Conservation (phyloP, 148 eudicot genomes). For the Drosera capensis region DNA sequence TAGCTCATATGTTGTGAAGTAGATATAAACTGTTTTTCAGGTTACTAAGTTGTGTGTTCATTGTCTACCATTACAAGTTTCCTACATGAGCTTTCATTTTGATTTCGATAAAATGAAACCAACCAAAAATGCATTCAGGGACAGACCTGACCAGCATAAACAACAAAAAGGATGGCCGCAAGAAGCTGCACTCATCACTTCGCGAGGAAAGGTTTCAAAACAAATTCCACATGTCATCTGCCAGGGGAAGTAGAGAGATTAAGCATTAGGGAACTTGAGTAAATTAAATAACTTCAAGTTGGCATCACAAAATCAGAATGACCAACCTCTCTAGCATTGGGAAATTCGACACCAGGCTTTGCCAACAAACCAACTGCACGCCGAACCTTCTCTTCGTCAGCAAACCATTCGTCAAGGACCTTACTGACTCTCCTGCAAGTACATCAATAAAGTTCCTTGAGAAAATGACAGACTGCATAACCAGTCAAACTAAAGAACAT, state of each 20-base stretch:
- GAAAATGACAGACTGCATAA: constrained; percentile 1
- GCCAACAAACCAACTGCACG: constrained; percentile 54
- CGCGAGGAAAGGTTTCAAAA: constrained; percentile 48
- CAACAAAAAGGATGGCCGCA: constrained; percentile 82
- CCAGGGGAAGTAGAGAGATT: no score
- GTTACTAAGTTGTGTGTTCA: no score
- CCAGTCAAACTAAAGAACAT: no score
- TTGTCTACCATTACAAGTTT: no score
- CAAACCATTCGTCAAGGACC: constrained; percentile 90
- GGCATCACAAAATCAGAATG: background rate
- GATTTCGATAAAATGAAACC: no score
- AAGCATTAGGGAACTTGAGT: no score
- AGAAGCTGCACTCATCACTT: constrained; percentile 43
- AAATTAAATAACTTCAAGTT: no score
- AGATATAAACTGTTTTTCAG: no score
- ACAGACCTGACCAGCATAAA: constrained; percentile 72
- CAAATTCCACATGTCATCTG: constrained; percentile 83
- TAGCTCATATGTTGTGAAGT: no score
- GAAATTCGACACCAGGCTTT: constrained; percentile 25
- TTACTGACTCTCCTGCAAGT: constrained; percentile 66
- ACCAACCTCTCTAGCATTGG: constrained; percentile 41
- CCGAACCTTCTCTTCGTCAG: constrained; percentile 73
- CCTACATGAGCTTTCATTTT: no score
- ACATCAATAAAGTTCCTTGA: constrained; percentile 9
- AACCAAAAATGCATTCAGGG: no score